These are phyloP conservation scores for Thuidium tamariscinum DNA, from an alignment of 225 moss, liverwort and hornwort species.

Conservation along the genomic window DNA sequence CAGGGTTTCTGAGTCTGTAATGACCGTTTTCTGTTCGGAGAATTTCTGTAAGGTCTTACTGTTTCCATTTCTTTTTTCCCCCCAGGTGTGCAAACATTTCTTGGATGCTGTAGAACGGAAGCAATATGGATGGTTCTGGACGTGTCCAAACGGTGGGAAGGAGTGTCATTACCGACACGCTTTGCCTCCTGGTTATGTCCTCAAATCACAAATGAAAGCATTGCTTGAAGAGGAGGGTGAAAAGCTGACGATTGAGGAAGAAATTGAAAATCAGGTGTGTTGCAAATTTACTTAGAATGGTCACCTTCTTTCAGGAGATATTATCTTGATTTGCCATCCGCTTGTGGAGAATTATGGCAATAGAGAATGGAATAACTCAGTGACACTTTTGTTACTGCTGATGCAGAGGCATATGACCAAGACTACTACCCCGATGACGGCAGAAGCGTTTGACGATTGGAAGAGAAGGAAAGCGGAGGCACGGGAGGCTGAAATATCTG, in stretches of 20 bases:
- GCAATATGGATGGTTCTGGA: conserved; percentile 99
- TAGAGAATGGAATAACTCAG: neutral
- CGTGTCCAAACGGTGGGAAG: conserved; percentile 97
- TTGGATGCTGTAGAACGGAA: conserved; percentile 96
- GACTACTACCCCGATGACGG: conserved; percentile 73
- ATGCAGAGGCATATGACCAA: conserved; percentile 67
- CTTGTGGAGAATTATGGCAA: neutral
- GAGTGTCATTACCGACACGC: conserved; percentile 99
- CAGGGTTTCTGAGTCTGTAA: too few relatives aligned
- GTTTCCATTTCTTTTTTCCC: neutral
- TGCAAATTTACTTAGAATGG: neutral
- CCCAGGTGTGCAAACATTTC: conserved; percentile 93
- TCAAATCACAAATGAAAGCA: conserved; percentile 99
- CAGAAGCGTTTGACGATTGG: conserved; percentile 71
- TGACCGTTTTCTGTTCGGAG: too few relatives aligned
- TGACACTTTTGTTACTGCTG: neutral
- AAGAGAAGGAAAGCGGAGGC: conserved; percentile 68
- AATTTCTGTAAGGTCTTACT: neutral
- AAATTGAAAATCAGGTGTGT: conserved; percentile 92
- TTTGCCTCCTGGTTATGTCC: conserved; percentile 79
- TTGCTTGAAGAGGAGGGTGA: conserved; percentile 97
- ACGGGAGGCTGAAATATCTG: conserved; percentile 59
- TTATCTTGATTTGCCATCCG: neutral
- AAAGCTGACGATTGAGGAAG: conserved; percentile 82
- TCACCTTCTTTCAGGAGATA: neutral